A percentile compares a stretch with the other conserved stretches of the same genome.
These are phyloP conservation scores for Jimgerdemannia flammicorona DNA, from an alignment of 192 early-diverging fungal genomes.

Conservation along the genomic window DNA sequence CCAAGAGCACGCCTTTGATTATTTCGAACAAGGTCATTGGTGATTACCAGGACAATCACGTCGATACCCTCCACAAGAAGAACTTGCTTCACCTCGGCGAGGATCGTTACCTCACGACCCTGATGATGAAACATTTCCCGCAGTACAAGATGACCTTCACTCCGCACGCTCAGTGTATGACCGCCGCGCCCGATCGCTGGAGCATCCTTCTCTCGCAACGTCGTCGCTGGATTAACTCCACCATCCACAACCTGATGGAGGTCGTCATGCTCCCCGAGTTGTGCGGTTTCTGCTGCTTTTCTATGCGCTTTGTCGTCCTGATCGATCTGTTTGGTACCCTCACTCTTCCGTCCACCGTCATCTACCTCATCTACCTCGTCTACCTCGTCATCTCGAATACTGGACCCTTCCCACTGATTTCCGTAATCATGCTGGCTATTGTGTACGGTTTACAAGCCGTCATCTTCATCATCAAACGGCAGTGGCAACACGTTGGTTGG, in stretches of 20 bases:
- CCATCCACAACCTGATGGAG: conserved; percentile 94
- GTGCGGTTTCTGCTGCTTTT: conserved; percentile 97
- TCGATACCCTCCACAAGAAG: conserved; percentile 97
- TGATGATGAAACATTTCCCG: conserved; percentile 98
- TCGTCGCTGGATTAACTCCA: conserved; percentile 99
- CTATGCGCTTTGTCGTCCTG: conserved; percentile 96
- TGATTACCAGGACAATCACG: conserved; percentile 87
- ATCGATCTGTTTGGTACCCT: conserved; percentile 85
- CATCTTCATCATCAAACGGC: conserved; percentile 73
- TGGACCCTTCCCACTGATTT: conserved; percentile 71
- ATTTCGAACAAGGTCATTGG: conserved; percentile 74
- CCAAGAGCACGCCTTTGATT: conserved; percentile 72
- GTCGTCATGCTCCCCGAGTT: conserved; percentile 80
- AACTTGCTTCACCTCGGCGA: conserved; percentile 94
- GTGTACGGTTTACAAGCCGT: conserved; percentile 89
- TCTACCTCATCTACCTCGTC: conserved; percentile 76
- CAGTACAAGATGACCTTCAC: conserved; percentile 92
- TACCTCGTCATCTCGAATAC: conserved; percentile 61
- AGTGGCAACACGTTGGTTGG: conserved; percentile 81
- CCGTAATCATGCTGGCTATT: conserved; percentile 74
- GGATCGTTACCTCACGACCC: conserved; percentile 95
- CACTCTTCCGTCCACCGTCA: conserved; percentile 75
- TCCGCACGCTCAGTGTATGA: conserved; percentile 84
- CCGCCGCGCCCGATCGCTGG: conserved; percentile 91
- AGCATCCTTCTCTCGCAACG: conserved; percentile 88